A percentile compares a stretch with the other conserved stretches of the same genome.
Conservation (phyloP, 2,329 filamentous ascomycete genomes). For the Neopestalotiopsis sp. region DNA sequence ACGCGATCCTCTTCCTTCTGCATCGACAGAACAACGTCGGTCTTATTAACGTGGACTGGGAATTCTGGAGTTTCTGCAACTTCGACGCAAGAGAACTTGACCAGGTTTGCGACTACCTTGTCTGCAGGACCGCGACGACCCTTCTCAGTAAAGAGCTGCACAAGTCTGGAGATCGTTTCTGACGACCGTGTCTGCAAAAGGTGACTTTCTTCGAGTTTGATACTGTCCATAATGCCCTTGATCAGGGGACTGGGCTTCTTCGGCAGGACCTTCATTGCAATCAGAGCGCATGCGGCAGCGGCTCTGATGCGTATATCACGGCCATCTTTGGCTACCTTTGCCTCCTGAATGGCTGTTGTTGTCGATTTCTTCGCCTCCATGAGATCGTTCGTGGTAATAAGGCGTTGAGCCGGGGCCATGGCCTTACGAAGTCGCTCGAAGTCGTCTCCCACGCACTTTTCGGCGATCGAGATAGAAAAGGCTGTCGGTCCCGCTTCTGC, state of each 20-base stretch:
- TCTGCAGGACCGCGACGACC: constrained; percentile 86
- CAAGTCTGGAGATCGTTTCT: constrained; percentile 79
- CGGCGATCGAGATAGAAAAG: constrained; percentile 86
- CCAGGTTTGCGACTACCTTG: constrained; percentile 93
- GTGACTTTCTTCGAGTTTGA: constrained; percentile 91
- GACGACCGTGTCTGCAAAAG: constrained; percentile 89
- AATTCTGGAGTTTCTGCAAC: constrained; percentile 98
- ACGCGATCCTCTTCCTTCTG: constrained; percentile 96
- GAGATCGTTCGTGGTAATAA: constrained; percentile 81
- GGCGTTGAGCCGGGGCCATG: constrained; percentile 85
- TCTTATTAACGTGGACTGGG: constrained; percentile 78
- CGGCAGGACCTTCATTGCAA: constrained; percentile 84
- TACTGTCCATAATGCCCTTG: constrained; percentile 97
- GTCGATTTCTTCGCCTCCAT: constrained; percentile 77
- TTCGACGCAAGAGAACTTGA: constrained; percentile 97
- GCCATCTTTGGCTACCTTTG: constrained; percentile 76
- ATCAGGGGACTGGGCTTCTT: constrained; percentile 94
- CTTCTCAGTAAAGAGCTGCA: constrained; percentile 82
- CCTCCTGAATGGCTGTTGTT: constrained; percentile 76
- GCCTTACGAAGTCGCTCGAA: constrained; percentile 87
- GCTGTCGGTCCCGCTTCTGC: constrained; percentile 88
- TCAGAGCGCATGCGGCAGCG: constrained; percentile 83
- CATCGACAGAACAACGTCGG: constrained; percentile 84
- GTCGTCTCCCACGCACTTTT: constrained; percentile 84
- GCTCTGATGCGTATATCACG: constrained; percentile 87